These are phyloP conservation scores for Stellera chamaejasme DNA, from an alignment of 345 rosid species.

Conservation along the genomic window DNA sequence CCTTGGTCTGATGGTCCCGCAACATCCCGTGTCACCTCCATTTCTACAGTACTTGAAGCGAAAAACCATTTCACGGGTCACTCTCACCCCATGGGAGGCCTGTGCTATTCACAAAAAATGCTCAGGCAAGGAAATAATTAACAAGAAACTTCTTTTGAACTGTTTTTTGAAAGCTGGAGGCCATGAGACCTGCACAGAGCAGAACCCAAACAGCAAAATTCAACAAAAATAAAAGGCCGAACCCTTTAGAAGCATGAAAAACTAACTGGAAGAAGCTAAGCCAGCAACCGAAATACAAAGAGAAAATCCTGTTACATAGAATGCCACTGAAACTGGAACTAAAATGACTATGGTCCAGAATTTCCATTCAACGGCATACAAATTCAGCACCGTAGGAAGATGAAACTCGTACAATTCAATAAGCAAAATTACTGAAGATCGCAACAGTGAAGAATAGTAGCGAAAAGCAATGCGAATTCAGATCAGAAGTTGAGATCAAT, in stretches of 20 bases:
- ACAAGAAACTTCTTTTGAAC: slow-evolving; percentile 24
- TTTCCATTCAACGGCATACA: too few relatives aligned
- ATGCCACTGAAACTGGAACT: too few relatives aligned
- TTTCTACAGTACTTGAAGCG: slow-evolving; percentile 43
- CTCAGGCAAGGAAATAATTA: slow-evolving; percentile 23
- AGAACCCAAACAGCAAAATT: slow-evolving; percentile 11
- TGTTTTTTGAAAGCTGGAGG: slow-evolving; percentile 33
- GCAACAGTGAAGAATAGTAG: background rate
- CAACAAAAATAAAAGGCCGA: background rate
- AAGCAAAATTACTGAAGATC: too few relatives aligned
- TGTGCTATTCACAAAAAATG: slow-evolving; percentile 18
- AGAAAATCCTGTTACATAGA: too few relatives aligned
- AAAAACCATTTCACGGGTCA: slow-evolving; percentile 52
- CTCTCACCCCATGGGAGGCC: slow-evolving; percentile 49
- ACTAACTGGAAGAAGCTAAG: too few relatives aligned
- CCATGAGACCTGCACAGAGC: slow-evolving; percentile 39
- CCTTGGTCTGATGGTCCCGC: slow-evolving; percentile 60
- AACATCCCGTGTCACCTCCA: slow-evolving; percentile 81
- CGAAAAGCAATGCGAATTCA: slow-evolving; percentile 1
- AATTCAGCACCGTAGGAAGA: too few relatives aligned
- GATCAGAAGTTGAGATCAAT: slow-evolving; percentile 6
- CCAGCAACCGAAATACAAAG: too few relatives aligned
- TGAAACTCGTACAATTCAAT: too few relatives aligned
- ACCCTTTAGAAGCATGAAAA: too few relatives aligned
- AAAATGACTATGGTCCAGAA: too few relatives aligned